These are phyloP conservation scores for Chloris gayana DNA, from an alignment of 176 grass and related monocot species.

Conservation along the genomic window DNA sequence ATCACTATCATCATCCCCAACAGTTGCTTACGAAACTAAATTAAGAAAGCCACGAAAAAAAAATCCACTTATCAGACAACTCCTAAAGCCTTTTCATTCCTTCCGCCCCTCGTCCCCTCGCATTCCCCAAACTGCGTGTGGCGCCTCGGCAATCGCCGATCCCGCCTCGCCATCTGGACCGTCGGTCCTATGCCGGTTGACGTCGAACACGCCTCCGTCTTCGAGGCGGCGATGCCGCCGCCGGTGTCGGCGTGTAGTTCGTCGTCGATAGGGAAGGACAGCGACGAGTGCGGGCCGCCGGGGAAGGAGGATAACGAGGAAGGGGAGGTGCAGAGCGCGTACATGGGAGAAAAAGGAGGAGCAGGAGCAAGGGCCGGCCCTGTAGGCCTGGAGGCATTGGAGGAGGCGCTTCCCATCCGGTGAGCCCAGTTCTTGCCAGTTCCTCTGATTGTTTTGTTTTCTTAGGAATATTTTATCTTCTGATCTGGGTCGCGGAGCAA, in stretches of 20 bases:
- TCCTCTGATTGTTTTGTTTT: background rate
- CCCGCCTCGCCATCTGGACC: background rate
- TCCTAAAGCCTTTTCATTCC: background rate
- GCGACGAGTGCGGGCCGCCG: slow-evolving; percentile 46
- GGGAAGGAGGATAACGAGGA: slow-evolving; percentile 48
- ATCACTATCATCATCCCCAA: slow-evolving; percentile 22
- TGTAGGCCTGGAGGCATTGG: slow-evolving; percentile 53
- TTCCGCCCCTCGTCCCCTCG: background rate
- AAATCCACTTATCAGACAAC: background rate
- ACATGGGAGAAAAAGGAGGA: background rate
- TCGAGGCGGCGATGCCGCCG: slow-evolving; percentile 27
- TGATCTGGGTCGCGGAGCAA: background rate
- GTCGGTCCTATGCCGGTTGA: slow-evolving; percentile 41
- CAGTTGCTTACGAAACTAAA: slow-evolving; percentile 13
- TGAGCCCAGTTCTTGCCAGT: slow-evolving; percentile 33
- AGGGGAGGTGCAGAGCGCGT: slow-evolving; percentile 63
- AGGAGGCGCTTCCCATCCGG: slow-evolving; percentile 64
- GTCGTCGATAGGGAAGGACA: slow-evolving; percentile 63
- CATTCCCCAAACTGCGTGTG: slow-evolving; percentile 17
- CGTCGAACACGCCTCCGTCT: slow-evolving; percentile 5
- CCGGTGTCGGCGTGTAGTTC: slow-evolving; percentile 30
- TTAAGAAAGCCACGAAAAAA: background rate
- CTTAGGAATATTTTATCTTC: background rate
- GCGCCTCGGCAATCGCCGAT: background rate
- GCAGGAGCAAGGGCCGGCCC: slow-evolving; percentile 11